Evolutionary conservation across 140 eudicot species (phyloP), one percentile per base, ranked within the genome.

Genomic region (Cichorium intybus): DNA sequence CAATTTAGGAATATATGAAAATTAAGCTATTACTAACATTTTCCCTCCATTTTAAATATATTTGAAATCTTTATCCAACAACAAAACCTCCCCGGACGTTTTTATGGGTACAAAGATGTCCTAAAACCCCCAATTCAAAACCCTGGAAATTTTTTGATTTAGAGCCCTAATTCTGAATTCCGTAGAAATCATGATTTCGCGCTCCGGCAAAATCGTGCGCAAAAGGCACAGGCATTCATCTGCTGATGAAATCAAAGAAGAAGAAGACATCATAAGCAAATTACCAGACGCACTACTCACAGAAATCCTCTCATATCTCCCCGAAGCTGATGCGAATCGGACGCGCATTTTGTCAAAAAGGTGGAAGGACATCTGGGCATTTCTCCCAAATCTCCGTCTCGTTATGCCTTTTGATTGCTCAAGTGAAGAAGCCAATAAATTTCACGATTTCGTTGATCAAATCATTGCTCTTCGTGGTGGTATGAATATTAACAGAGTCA

Each of bases 341-440:
- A 56, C 64, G 18, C 61, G 73, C 18, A 26, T 53, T 35, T 37
- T 54, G 24, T 67, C 73, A 18, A 53, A 55, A 23, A 67, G 73
- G 49, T 67, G 73, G 73, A 23, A 45, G 35, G 20, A 68, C 50
- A 22, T 75, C 4, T 51, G 70, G 70, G 7, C 63, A 3, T 69
- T 68, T 23, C 69, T 67, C 16, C 80, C 80, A 12, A 51, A 7
- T 28, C 79, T 75, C 14, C 57, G 31, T 27, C 29, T 66, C 48
- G 69, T 67, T 6, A 68, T 68, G 80, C 73, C 79, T 1, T n/a
- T 34, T 51, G 26, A 33, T 9, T 50, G 41, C 29, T 45, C 58
- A 2, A 10, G 15, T 12, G 51, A 24, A 39, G 51, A 56, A 67
- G 68, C n/a, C 31, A 49, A 49, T 12, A 28, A 35, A 16, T 75